Evolutionary conservation across 2,329 filamentous ascomycete species (phyloP).

Genomic region (Botryotinia globosa): DNA sequence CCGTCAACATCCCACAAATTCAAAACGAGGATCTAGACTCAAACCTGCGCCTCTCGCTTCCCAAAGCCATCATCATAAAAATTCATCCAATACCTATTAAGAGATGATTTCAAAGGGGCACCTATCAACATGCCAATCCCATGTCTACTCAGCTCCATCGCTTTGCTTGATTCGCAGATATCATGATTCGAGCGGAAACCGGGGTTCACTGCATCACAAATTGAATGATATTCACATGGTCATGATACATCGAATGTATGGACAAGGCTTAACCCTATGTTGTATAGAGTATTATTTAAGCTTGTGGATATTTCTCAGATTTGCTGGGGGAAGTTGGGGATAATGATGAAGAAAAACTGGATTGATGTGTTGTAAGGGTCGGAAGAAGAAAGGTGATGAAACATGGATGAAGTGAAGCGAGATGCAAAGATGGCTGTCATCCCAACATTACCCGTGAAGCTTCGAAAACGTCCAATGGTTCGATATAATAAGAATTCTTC

Average conservation of each 20-base stretch:
- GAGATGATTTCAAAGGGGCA: not conserved
- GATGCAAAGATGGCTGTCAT: not conserved
- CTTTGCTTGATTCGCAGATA: not conserved
- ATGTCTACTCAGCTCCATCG: not conserved
- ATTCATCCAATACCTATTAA: not conserved
- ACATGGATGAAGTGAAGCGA: slow-evolving; percentile 13
- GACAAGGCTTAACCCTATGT: not conserved
- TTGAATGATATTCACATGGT: not conserved
- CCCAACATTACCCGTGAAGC: not conserved
- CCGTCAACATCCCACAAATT: not conserved
- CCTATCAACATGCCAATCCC: not conserved
- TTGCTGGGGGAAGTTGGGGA: not conserved
- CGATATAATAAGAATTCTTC: not conserved
- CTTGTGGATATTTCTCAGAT: not conserved
- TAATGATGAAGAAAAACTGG: not conserved
- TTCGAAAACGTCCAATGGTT: not conserved
- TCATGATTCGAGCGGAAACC: not conserved
- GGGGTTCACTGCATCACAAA: not conserved
- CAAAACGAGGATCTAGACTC: not conserved
- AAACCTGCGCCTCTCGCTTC: not conserved
- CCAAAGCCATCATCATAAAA: not conserved
- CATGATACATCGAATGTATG: not conserved
- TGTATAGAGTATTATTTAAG: not conserved
- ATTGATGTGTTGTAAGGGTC: not conserved
- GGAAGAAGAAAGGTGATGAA: slow-evolving; percentile 4